These are phyloP conservation scores for Suhomyces anneliseae DNA, from an alignment of 1,139 yeast genomes.

Conservation along the genomic window DNA sequence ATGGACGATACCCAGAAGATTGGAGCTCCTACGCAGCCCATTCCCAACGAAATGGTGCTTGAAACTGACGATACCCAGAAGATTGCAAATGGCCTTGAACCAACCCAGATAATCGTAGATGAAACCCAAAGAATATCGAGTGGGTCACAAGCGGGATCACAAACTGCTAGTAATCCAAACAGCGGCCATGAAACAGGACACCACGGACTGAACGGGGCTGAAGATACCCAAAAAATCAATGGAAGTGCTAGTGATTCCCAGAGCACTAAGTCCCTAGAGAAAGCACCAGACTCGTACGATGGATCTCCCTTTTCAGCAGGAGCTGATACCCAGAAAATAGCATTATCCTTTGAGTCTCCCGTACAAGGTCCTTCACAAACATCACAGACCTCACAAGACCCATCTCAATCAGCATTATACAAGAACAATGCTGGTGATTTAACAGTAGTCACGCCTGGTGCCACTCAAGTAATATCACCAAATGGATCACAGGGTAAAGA, in stretches of 20 bases:
- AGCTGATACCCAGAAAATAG: neutral
- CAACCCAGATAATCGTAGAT: neutral
- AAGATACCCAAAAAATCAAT: no score
- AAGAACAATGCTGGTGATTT: neutral
- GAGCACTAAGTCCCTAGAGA: no score
- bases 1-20: neutral
- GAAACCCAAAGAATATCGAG: neutral
- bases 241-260: no score
- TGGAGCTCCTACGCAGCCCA: neutral
- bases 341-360: no score
- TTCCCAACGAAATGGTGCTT: neutral
- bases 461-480: neutral
- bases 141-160: no score
- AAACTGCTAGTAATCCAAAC: no score
- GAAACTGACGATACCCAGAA: neutral
- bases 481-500: neutral
- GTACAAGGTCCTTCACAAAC: no score
- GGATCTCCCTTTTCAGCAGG: no score
- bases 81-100: neutral
- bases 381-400: neutral
- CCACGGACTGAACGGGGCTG: no score
- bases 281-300: no score
- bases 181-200: no score
- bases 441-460: neutral
- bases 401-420: neutral